A percentile compares a stretch with the other conserved stretches of the same genome.
Evolutionary conservation across 768 basidiomycete species (phyloP).

Genomic region (Dendrothele bispora): DNA sequence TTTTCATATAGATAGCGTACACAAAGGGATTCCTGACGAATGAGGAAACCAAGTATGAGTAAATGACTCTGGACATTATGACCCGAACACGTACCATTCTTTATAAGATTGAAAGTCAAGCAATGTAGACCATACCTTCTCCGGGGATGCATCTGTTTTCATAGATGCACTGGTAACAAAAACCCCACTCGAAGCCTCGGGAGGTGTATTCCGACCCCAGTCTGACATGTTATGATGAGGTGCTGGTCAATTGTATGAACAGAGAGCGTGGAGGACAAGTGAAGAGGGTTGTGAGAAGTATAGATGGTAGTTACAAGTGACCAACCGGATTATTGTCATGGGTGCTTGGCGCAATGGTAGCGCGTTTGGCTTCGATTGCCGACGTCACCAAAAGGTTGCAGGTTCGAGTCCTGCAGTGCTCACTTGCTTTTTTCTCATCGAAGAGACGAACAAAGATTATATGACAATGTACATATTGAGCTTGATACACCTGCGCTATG

Average conservation of each 20-base stretch:
- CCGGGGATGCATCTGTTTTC: slow-evolving; percentile 41
- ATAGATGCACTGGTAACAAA: slow-evolving; percentile 28
- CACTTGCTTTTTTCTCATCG: too few relatives aligned
- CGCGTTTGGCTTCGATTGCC: slow-evolving; percentile 92
- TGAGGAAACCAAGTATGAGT: not conserved
- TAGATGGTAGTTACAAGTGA: too few relatives aligned
- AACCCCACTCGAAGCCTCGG: slow-evolving; percentile 25
- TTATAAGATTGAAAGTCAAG: slow-evolving; percentile 62
- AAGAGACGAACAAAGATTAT: too few relatives aligned
- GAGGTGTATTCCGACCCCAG: slow-evolving; percentile 19
- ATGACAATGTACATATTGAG: too few relatives aligned
- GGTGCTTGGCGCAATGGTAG: slow-evolving; percentile 96
- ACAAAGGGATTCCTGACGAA: slow-evolving; percentile 65
- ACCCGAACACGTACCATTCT: slow-evolving; percentile 50
- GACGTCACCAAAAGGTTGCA: slow-evolving; percentile 85
- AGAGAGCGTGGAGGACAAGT: too few relatives aligned
- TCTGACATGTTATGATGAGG: too few relatives aligned
- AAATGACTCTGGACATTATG: not conserved
- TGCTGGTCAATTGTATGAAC: too few relatives aligned
- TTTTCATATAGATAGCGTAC: slow-evolving; percentile 34
- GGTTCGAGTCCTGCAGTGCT: slow-evolving; percentile 97
- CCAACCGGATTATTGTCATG: too few relatives aligned
- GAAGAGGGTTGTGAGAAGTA: too few relatives aligned
- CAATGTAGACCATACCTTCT: slow-evolving; percentile 21
- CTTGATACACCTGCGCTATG: too few relatives aligned